These are phyloP conservation scores for Rhodotorula graminis DNA, from an alignment of 768 basidiomycete genomes.

Conservation along the genomic window DNA sequence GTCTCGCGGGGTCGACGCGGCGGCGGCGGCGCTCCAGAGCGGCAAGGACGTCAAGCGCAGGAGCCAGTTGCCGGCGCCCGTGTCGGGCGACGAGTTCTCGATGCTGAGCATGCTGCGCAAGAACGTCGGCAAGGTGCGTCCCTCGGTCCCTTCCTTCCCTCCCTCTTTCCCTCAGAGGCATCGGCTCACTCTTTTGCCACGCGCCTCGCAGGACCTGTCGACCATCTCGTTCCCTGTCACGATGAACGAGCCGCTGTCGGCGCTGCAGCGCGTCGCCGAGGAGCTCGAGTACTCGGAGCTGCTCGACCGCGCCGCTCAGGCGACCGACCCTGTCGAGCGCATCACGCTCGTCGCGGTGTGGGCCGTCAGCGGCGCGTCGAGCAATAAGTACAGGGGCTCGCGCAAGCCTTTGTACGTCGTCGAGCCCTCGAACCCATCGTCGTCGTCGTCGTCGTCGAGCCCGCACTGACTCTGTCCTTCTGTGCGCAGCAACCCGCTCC, in stretches of 20 bases:
- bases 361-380: slow-evolving; percentile 92
- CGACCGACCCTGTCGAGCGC: slow-evolving; percentile 71
- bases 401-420: slow-evolving; percentile 63
- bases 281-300: slow-evolving; percentile 53
- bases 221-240: slow-evolving; percentile 85
- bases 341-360: slow-evolving; percentile 90
- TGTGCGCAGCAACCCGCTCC: slow-evolving; percentile 56
- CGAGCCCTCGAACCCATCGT: too few species aligned
- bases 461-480: background rate
- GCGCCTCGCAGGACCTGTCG: slow-evolving; percentile 64
- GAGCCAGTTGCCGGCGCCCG: slow-evolving; percentile 31
- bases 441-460: background rate
- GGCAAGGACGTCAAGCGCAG: slow-evolving; percentile 23
- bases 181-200: background rate
- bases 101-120: slow-evolving; percentile 40
- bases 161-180: too few species aligned
- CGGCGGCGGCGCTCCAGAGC: background rate
- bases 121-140: slow-evolving; percentile 42
- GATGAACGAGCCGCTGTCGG: slow-evolving; percentile 69
- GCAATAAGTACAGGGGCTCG: slow-evolving; percentile 85
- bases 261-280: slow-evolving; percentile 92
- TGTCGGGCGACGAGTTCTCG: slow-evolving; percentile 37
- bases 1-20: background rate
- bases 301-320: slow-evolving; percentile 71
- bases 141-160: background rate